Evolutionary conservation across 306 rosid species (phyloP).

Genomic region (Neltuma alba): DNA sequence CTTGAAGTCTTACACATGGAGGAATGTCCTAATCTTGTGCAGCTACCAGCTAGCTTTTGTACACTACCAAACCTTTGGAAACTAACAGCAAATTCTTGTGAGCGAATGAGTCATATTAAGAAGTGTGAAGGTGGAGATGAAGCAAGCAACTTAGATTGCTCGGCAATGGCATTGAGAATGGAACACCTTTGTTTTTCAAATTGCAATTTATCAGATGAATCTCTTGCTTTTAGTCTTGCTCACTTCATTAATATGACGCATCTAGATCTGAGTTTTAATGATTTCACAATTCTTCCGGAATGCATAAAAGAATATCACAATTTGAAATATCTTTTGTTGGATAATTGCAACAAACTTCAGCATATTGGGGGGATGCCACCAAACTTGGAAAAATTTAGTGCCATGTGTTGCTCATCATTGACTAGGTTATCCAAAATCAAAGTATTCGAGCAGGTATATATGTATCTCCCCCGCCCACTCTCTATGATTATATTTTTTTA

Average conservation of each 20-base stretch:
- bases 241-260: background rate
- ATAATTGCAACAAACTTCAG: background rate
- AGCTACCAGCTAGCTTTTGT: background rate
- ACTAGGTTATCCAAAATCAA: background rate
- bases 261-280: background rate
- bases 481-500: background rate
- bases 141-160: background rate
- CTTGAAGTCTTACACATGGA: background rate
- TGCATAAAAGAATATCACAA: conserved; percentile 13
- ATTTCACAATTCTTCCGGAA: background rate
- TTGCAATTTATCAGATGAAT: conserved; percentile 13
- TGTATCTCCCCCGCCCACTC: background rate
- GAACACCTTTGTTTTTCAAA: background rate
- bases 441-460: background rate
- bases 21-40: background rate
- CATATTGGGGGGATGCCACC: conserved; percentile 20
- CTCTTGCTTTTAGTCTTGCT: background rate
- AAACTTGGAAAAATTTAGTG: background rate
- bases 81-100: background rate
- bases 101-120: background rate
- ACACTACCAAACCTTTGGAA: background rate
- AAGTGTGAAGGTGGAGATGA: background rate
- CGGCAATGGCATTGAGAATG: background rate
- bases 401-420: background rate
- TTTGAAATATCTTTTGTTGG: background rate